Conservation (phyloP, 352 stramenopile species). For the Thalassiosira exigua region DNA sequence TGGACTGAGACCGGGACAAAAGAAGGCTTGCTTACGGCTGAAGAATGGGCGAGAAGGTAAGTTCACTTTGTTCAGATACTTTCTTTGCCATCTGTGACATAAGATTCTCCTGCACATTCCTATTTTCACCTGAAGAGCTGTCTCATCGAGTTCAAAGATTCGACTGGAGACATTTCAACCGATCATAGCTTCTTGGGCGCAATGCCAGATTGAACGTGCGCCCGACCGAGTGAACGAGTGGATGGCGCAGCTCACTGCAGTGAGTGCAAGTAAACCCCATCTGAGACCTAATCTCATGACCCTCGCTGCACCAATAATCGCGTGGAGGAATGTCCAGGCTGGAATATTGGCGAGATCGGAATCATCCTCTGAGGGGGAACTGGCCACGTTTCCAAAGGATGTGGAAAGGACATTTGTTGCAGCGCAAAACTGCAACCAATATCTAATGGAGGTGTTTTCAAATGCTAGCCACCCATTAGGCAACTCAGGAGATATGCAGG, state of each 20-base stretch:
- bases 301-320: slow-evolving; percentile 45
- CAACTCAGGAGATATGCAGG: slow-evolving; percentile 19
- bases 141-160: slow-evolving; percentile 20
- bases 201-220: slow-evolving; percentile 51
- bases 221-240: slow-evolving; percentile 65
- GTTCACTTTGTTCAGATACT: too few relatives aligned
- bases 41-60: slow-evolving; percentile 57
- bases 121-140: slow-evolving; percentile 8
- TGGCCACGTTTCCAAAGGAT: neutral
- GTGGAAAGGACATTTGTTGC: slow-evolving; percentile 25
- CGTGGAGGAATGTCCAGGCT: slow-evolving; percentile 35
- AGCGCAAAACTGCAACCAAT: slow-evolving; percentile 38
- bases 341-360: slow-evolving; percentile 13
- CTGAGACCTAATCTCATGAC: slow-evolving; percentile 43
- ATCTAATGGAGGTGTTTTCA: slow-evolving; percentile 30
- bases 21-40: slow-evolving; percentile 66
- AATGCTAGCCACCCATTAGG: too few relatives aligned
- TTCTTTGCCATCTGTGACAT: too few relatives aligned
- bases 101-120: too few relatives aligned
- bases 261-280: slow-evolving; percentile 30
- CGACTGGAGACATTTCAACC: slow-evolving; percentile 72
- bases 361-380: slow-evolving; percentile 4
- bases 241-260: slow-evolving; percentile 43
- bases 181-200: slow-evolving; percentile 72
- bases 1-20: slow-evolving; percentile 70